Evolutionary conservation across 1,139 yeast species (phyloP), one percentile per base, ranked within the genome.

Genomic region (Blastobotrys ciferrii): DNA sequence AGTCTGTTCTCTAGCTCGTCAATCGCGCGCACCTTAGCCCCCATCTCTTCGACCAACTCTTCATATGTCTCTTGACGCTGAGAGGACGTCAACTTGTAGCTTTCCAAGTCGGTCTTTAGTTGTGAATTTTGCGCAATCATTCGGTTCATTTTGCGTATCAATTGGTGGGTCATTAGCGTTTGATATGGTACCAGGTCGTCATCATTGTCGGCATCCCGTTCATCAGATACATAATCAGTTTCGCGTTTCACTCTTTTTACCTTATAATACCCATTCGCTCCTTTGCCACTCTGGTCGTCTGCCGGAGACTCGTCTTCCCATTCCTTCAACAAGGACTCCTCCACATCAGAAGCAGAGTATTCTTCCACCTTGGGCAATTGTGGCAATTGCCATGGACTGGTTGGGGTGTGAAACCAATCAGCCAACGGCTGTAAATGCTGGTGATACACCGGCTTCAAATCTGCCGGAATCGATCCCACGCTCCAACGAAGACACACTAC

Each of bases 401-500:
- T 47, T 19, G 59, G 51, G 50, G 72, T 63, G 3, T 66, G 61
- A 44, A 85, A 71, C 80, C 92, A 89, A 28, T 74, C 75, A 1
- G 74, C 68, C 45, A 91, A 72, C 57, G 82, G 86, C 7, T 74
- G 73, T 54, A 89, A 71, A 49, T 83, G 78, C 56, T 83, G 85
- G 41, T 81, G 74, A 63, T 84, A 87, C 13, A 87, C 80, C 7
- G 94, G 91, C 61, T 85, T 75, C 45, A 88, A 69, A 58, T 84
- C 95, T 0, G 88, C 84, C 1, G 96, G 95, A 42, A 91, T 66
- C 40, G 79, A 76, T 4, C 98, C 98, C n/a, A 86, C 88, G 53
- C 82, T 77, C 58, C 85, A 95, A 58, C 96, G 72, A 47, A 88
- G 68, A 41, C 91, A 88, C 2, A 89, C 96, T 13, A 86, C 77